Percentiles rank a stretch among this genome's conserved stretches.
Conservation (phyloP, 352 stramenopile species). For the Phytophthora litchii region DNA sequence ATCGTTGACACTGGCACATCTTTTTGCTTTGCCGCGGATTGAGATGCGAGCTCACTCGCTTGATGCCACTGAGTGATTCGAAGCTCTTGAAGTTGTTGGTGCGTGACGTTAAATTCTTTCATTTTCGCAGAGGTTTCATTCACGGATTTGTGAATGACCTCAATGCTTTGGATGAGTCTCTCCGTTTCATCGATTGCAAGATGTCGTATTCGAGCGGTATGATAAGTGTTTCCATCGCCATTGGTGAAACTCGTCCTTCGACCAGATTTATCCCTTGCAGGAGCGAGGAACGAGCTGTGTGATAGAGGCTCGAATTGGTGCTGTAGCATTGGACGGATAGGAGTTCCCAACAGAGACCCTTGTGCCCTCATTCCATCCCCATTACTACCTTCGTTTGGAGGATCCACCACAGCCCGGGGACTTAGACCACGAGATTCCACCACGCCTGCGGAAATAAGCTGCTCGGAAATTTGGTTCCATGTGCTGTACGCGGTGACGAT, state of each 20-base stretch:
- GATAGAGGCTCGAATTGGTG: conserved; percentile 51
- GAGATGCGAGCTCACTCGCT: conserved; percentile 49
- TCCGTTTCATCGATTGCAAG: conserved; percentile 37
- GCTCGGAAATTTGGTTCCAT: conserved; percentile 51
- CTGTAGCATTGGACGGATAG: conserved; percentile 44
- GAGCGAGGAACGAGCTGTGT: conserved; percentile 40
- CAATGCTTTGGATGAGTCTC: conserved; percentile 43
- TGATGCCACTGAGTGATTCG: conserved; percentile 58
- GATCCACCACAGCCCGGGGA: conserved; percentile 5
- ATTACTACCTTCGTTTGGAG: conserved; percentile 10
- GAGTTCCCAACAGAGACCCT: background rate
- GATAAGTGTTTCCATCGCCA: conserved; percentile 44
- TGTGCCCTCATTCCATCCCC: conserved; percentile 3
- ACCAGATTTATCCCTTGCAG: conserved; percentile 24
- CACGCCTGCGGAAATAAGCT: conserved; percentile 49
- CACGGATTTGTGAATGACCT: conserved; percentile 40
- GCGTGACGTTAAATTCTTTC: conserved; percentile 38
- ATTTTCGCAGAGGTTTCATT: conserved; percentile 34
- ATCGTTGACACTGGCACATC: background rate
- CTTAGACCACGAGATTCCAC: conserved; percentile 40
- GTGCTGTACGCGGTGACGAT: conserved; percentile 45
- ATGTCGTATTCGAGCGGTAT: conserved; percentile 43
- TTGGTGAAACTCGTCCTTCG: conserved; percentile 18
- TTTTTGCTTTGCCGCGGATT: conserved; percentile 29
- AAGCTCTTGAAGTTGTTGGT: conserved; percentile 42